Conservation (phyloP, 805 yeast species). For the Candida khao-thaluensis region DNA sequence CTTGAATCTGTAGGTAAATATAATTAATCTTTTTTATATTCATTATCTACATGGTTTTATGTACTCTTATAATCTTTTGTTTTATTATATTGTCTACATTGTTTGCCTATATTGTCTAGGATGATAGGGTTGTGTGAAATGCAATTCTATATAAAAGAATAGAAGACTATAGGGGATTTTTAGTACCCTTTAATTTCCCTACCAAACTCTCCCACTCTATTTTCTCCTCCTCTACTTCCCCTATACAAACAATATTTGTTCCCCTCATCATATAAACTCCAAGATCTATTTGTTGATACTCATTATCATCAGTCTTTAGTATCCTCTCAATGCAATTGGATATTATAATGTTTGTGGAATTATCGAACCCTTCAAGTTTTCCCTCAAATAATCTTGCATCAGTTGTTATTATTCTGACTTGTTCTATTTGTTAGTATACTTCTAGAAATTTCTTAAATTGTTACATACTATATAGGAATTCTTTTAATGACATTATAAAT, state of each 20-base stretch:
- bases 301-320: conserved; percentile 35
- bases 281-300: conserved; percentile 40
- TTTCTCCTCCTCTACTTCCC: conserved; percentile 35
- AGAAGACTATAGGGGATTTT: conserved; percentile 34
- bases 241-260: conserved; percentile 56
- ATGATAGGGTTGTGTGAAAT: background rate
- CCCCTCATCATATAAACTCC: conserved; percentile 59
- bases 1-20: conserved; percentile 1
- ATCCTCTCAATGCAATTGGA: conserved; percentile 52
- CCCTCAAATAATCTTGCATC: conserved; percentile 47
- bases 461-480: conserved; percentile 33
- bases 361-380: conserved; percentile 57
- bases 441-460: background rate
- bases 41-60: too few species aligned
- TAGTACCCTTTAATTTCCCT: conserved; percentile 39
- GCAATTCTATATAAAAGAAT: background rate
- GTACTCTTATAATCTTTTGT: too few species aligned
- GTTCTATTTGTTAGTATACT: conserved; percentile 21
- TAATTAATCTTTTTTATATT: background rate
- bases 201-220: conserved; percentile 42
- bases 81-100: background rate
- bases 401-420: conserved; percentile 41
- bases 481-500: conserved; percentile 19
- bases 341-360: conserved; percentile 59
- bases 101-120: too few species aligned